These are phyloP conservation scores for Panus rudis DNA, from an alignment of 768 basidiomycete genomes.

Conservation along the genomic window DNA sequence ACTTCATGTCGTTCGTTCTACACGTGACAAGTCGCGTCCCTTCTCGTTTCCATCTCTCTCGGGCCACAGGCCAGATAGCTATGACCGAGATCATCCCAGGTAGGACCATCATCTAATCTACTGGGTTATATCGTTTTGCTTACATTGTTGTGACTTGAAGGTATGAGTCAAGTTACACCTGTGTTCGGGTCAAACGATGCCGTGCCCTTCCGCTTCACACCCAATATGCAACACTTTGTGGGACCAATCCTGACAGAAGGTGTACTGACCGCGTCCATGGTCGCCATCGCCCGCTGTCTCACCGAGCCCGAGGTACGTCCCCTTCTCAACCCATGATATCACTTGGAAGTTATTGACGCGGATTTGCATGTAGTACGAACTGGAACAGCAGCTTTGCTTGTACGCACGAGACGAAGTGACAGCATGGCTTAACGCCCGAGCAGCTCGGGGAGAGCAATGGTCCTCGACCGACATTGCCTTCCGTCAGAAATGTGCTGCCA, in stretches of 20 bases:
- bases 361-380: slow-evolving; percentile 65
- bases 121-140: not conserved
- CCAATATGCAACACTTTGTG: slow-evolving; percentile 91
- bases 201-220: slow-evolving; percentile 96
- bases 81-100: slow-evolving; percentile 92
- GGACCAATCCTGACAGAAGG: slow-evolving; percentile 89
- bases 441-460: slow-evolving; percentile 45
- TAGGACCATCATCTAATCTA: slow-evolving; percentile 23
- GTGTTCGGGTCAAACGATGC: slow-evolving; percentile 75
- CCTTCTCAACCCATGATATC: not conserved
- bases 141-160: slow-evolving; percentile 7
- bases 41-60: slow-evolving; percentile 79
- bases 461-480: slow-evolving; percentile 47
- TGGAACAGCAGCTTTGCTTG: slow-evolving; percentile 87
- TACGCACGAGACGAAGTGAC: slow-evolving; percentile 92
- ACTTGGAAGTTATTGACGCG: slow-evolving; percentile 5
- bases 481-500: slow-evolving; percentile 47
- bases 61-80: slow-evolving; percentile 82
- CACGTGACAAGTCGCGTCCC: slow-evolving; percentile 81
- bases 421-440: slow-evolving; percentile 47
- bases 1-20: slow-evolving; percentile 89
- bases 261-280: slow-evolving; percentile 74
- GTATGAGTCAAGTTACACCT: slow-evolving; percentile 37
- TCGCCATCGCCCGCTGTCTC: slow-evolving; percentile 86
- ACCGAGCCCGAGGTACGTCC: slow-evolving; percentile 80